These are phyloP conservation scores for Penicillium tannophilum DNA, from an alignment of 495 filamentous ascomycete genomes.

Conservation along the genomic window DNA sequence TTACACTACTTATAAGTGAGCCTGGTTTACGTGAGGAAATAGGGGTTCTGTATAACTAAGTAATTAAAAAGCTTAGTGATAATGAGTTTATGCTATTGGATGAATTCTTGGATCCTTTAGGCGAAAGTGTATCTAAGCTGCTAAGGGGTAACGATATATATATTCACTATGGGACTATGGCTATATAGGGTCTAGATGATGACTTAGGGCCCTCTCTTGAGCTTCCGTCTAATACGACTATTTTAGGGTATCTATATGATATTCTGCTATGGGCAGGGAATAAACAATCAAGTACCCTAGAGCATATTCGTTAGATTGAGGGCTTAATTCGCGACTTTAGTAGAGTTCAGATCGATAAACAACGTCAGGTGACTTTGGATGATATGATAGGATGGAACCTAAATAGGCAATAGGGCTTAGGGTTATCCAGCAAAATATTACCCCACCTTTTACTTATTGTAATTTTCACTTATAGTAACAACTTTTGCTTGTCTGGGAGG, in stretches of 20 bases:
- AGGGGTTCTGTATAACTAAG: conserved; percentile 2
- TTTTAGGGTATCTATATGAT: background rate
- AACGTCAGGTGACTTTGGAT: conserved; percentile 3
- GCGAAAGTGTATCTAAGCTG: background rate
- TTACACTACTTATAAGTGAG: background rate
- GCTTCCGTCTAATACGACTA: conserved; percentile 3
- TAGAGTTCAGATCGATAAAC: background rate
- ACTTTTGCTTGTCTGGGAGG: too few relatives aligned
- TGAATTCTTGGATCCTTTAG: conserved; percentile 1
- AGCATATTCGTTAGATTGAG: conserved; percentile 1
- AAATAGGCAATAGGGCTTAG: background rate
- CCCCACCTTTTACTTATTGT: too few relatives aligned
- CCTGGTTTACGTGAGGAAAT: background rate
- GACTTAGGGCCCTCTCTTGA: background rate
- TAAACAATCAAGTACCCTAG: background rate
- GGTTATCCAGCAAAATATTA: too few relatives aligned
- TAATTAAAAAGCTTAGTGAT: conserved; percentile 1
- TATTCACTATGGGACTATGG: too few relatives aligned
- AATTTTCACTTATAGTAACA: too few relatives aligned
- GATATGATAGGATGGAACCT: background rate
- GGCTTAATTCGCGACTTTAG: background rate
- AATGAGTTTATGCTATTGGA: conserved; percentile 7
- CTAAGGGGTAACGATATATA: too few relatives aligned
- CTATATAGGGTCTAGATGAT: too few relatives aligned
- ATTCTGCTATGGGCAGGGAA: conserved; percentile 6